Evolutionary conservation across 2,329 filamentous ascomycete species (phyloP), one percentile per base, ranked within the genome.

Genomic region (Fusarium redolens): DNA sequence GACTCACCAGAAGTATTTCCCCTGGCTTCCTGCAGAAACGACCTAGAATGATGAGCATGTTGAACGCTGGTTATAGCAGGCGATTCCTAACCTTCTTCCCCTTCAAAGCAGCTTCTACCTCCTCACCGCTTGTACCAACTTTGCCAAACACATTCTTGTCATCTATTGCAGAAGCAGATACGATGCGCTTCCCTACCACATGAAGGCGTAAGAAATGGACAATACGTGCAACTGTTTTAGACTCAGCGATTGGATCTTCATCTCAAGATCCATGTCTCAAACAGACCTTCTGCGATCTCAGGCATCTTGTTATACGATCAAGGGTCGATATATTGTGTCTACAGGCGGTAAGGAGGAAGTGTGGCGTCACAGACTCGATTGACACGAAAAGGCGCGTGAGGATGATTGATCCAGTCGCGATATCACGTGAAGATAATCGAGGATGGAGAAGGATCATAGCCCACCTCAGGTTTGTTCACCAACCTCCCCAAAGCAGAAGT

Each of bases 141-240:
- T 98, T 98, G 75, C 95, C 95, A 82, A 95, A 99, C 10, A 99
- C 88, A 79, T 93, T 96, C 75, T 86, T 85, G 83, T 99, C 96
- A 77, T 97, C 92, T 70, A 92, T 87, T 17, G 93, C 92, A 30
- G 88, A 85, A 61, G 93, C 92, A 44, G 88, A 89, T 51, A 87
- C 84, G 68, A 99, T 91, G 14, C 87, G 93, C 83, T 94, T 96
- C 62, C 94, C 94, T 33, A 97, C 92, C n/a, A 97, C 88, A 81
- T 94, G 90, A 72, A 92, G 91, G 68, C 90, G 91, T 43, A 99
- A 89, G 80, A 92, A 97, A 80, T 97, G 93, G 55, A 97, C 94
- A 73, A 96, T 90, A 47, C 95, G 93, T 25, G 94, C 93, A 74
- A 98, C 92, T 91, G 56, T 33, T n/a, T 38, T 8, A 33, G 12